Conservation (phyloP, 2,329 filamentous ascomycete genomes). For the Colletotrichum trifolii region DNA sequence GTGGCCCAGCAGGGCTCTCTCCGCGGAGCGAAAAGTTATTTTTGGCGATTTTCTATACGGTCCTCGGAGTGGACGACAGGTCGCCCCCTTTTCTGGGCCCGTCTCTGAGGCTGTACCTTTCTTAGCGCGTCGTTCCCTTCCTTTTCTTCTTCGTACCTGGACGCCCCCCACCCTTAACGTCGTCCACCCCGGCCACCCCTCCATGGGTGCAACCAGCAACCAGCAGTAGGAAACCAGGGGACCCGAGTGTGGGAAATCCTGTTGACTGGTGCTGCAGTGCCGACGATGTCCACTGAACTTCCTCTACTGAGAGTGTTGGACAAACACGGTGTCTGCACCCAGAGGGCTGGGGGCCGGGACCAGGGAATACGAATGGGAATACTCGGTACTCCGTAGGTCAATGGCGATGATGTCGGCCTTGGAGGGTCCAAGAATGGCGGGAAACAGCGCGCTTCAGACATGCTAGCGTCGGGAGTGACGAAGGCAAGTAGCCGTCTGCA, state of each 20-base stretch:
- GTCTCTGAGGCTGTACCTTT: slow-evolving; percentile 37
- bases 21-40: slow-evolving; percentile 32
- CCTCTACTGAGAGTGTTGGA: slow-evolving; percentile 36
- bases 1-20: slow-evolving; percentile 30
- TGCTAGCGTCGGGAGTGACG: slow-evolving; percentile 16
- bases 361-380: slow-evolving; percentile 37
- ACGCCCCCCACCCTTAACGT: slow-evolving; percentile 16
- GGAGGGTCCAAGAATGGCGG: slow-evolving; percentile 20
- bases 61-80: slow-evolving; percentile 28
- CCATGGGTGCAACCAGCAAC: slow-evolving; percentile 34
- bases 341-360: slow-evolving; percentile 25
- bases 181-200: slow-evolving; percentile 13
- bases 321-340: slow-evolving; percentile 34
- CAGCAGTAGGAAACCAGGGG: slow-evolving; percentile 32
- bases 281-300: slow-evolving; percentile 35
- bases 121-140: slow-evolving; percentile 29
- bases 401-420: slow-evolving; percentile 35
- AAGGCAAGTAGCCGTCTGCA: slow-evolving; percentile 31
- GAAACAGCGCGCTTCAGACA: background rate
- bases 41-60: slow-evolving; percentile 28
- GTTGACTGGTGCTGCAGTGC: slow-evolving; percentile 32
- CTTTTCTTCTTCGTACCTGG: slow-evolving; percentile 34
- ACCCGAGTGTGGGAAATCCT: slow-evolving; percentile 26
- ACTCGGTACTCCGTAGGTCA: background rate
- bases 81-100: slow-evolving; percentile 32